phyloP scores from a whole-genome alignment of 257 asterid genomes.

The Solanum etuberosum region DNA sequence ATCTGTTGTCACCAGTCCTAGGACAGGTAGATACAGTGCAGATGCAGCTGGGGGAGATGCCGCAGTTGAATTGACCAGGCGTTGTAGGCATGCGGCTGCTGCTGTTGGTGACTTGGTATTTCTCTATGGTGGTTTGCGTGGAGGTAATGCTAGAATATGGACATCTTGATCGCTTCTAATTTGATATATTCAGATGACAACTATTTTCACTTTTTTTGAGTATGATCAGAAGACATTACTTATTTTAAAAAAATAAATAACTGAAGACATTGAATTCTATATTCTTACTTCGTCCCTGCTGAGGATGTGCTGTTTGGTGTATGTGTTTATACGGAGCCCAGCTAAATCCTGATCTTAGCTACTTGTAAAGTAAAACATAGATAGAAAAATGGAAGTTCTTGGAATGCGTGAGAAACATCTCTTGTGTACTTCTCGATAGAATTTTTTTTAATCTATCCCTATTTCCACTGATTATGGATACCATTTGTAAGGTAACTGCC shows the following conservation, averaged over 20 bases:
- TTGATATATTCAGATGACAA: background rate
- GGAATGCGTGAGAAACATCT: background rate
- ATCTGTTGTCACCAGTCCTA: slow-evolving; percentile 92
- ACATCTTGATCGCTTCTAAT: background rate
- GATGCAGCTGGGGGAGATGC: slow-evolving; percentile 99
- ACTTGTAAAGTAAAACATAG: background rate
- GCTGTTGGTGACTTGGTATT: slow-evolving; percentile 96
- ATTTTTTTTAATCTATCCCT: background rate
- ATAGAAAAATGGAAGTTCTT: background rate
- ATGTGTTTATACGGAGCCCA: background rate
- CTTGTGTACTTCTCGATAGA: background rate
- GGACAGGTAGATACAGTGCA: slow-evolving; percentile 96
- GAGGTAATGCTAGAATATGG: slow-evolving; percentile 51
- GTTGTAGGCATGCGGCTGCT: slow-evolving; percentile 98
- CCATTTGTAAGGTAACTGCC: background rate
- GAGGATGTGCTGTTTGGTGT: background rate
- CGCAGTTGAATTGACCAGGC: slow-evolving; percentile 91
- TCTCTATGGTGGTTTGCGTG: slow-evolving; percentile 97
- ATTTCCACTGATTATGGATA: background rate
- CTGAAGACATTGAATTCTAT: background rate
- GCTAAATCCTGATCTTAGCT: background rate
- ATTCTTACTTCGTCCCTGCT: background rate
- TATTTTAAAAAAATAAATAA: background rate
- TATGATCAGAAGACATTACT: background rate
- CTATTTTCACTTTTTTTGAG: background rate